phyloP scores from a whole-genome alignment of 164 flowering plant genomes.

The Tetrastigma voinierianum region DNA sequence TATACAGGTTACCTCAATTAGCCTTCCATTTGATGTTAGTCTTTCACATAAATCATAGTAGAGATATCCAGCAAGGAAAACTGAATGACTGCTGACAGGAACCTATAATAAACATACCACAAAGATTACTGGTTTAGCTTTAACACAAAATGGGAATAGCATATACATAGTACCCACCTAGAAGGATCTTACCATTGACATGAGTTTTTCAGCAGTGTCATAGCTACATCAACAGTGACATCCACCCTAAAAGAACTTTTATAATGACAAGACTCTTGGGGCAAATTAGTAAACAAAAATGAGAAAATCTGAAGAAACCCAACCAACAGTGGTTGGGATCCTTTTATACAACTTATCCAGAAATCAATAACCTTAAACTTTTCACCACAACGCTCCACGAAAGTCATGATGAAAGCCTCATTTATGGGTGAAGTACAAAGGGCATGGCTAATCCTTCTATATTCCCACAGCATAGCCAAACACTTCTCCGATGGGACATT shows the following conservation, averaged over 20 bases:
- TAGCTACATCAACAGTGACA: constrained; percentile 33
- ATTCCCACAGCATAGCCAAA: constrained; percentile 61
- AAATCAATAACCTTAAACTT: constrained; percentile 33
- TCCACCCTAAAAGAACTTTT: constrained; percentile 22
- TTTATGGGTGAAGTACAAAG: constrained; percentile 71
- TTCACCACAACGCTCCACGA: constrained; percentile 54
- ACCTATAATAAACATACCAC: constrained; percentile 35
- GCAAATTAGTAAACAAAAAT: constrained; percentile 17
- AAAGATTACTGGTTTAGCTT: not conserved
- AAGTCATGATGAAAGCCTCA: constrained; percentile 43
- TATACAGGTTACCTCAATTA: constrained; percentile 57
- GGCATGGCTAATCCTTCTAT: constrained; percentile 75
- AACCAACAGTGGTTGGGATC: constrained; percentile 34
- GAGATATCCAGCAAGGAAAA: constrained; percentile 67
- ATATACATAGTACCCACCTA: not conserved
- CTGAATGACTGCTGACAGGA: constrained; percentile 35
- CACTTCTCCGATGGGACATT: constrained; percentile 43
- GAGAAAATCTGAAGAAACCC: constrained; percentile 67
- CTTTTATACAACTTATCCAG: constrained; percentile 63
- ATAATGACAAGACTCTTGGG: constrained; percentile 19
- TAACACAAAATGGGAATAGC: not conserved
- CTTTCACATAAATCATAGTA: constrained; percentile 71
- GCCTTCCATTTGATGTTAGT: constrained; percentile 48
- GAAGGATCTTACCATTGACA: constrained; percentile 55
- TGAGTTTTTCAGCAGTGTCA: constrained; percentile 48